Evolutionary conservation across 768 basidiomycete genomes (phyloP).

Genomic region (Leccinum ochraceum): DNA sequence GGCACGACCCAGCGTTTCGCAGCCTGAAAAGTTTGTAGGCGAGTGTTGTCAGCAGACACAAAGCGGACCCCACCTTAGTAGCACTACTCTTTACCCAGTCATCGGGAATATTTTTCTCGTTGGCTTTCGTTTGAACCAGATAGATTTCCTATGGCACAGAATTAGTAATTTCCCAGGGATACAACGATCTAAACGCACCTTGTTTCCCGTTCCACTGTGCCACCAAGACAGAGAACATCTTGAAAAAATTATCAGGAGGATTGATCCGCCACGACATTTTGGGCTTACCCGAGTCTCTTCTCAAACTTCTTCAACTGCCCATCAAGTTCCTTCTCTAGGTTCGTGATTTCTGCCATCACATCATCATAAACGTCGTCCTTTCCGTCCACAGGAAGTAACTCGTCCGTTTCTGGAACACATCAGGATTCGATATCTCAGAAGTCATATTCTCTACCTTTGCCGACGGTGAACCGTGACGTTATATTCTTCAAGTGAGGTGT

Average conservation of each 20-base stretch:
- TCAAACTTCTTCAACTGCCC: conserved; percentile 62
- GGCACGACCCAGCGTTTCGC: conserved; percentile 78
- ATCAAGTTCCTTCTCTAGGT: conserved; percentile 73
- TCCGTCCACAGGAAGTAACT: conserved; percentile 80
- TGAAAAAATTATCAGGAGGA: conserved; percentile 28
- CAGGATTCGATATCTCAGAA: conserved; percentile 20
- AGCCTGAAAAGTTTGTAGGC: conserved; percentile 43
- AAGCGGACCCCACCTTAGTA: conserved; percentile 62
- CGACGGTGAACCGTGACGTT: conserved; percentile 59
- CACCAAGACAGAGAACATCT: conserved; percentile 58
- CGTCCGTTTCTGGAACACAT: conserved; percentile 52
- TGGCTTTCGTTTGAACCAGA: conserved; percentile 70
- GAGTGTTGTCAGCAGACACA: background rate
- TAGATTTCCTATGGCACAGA: conserved; percentile 75
- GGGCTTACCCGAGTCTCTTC: conserved; percentile 62
- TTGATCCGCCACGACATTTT: conserved; percentile 7
- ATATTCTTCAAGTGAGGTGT: conserved; percentile 69
- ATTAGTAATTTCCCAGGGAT: background rate
- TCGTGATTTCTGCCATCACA: conserved; percentile 67
- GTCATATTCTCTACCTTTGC: conserved; percentile 50
- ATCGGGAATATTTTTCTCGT: conserved; percentile 66
- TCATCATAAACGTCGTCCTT: conserved; percentile 85
- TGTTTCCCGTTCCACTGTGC: conserved; percentile 83
- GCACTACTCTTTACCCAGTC: conserved; percentile 80
- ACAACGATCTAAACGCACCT: conserved; percentile 43